Evolutionary conservation across 331 rosid genomes (phyloP).

Genomic region (Pyrus hybrid): DNA sequence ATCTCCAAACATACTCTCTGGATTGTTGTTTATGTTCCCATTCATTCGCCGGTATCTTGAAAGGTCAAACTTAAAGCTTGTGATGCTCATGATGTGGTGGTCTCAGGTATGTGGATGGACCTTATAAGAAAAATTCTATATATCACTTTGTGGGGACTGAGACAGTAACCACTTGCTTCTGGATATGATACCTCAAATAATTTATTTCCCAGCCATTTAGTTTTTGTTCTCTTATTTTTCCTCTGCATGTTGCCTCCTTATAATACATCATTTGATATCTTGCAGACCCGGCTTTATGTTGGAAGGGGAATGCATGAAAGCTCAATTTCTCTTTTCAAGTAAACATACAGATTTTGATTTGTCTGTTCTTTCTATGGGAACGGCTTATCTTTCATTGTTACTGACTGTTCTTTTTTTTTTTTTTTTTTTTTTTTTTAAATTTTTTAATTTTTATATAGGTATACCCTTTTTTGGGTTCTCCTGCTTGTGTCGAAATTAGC

Average conservation of each 20-base stretch:
- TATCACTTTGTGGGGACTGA: not conserved
- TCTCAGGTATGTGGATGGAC: slow-evolving; percentile 61
- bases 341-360: slow-evolving; percentile 21
- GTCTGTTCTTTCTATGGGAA: slow-evolving; percentile 8
- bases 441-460: slow-evolving; percentile 51
- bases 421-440: too few relatives aligned
- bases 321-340: slow-evolving; percentile 62
- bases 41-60: slow-evolving; percentile 70
- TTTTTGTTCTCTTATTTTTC: not conserved
- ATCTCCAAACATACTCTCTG: slow-evolving; percentile 82
- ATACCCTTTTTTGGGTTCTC: slow-evolving; percentile 80
- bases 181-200: slow-evolving; percentile 2
- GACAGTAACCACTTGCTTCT: not conserved
- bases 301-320: slow-evolving; percentile 99
- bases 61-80: slow-evolving; percentile 45
- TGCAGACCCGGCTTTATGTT: slow-evolving; percentile 90
- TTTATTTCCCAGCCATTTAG: not conserved
- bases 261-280: slow-evolving; percentile 7
- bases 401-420: slow-evolving; percentile 20
- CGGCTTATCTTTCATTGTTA: slow-evolving; percentile 20
- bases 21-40: slow-evolving; percentile 71
- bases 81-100: slow-evolving; percentile 94
- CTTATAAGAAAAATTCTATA: slow-evolving; percentile 9
- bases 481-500: slow-evolving; percentile 71
- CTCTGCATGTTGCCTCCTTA: not conserved